Evolutionary conservation across 2,329 filamentous ascomycete species (phyloP), one percentile per base, ranked within the genome.

Genomic region (Neurospora sp.): DNA sequence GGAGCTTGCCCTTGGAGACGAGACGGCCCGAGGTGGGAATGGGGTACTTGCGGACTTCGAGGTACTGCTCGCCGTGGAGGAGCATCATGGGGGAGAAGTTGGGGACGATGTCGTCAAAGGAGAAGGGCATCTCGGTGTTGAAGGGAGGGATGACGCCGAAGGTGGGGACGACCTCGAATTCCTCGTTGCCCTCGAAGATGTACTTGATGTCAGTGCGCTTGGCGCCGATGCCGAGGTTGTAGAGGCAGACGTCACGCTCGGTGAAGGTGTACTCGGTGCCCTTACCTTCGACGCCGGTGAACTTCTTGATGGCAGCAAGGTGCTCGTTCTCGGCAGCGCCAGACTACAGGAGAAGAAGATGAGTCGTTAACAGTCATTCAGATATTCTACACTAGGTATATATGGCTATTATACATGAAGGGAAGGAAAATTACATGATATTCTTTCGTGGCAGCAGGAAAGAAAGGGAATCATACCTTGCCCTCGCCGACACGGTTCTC

Each of bases 41-140:
- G 52, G 96, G 96, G 84, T 90, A 96, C 81, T 95, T 93, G 79
- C 90, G 89, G 78, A 99, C 87, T 82, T 99, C 96, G 73, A 99
- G 92, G 83, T 94, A 99, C 82, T 99, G 96, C 85, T 99, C 96
- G 78, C 96, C 96, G 83, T 99, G 96, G 33, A 99, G 91, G 68
- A 99, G 89, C 93, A 97, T 97, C 93, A 97, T 97, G 72, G 94
- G 95, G 43, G 89, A 93, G 85, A 97, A 99, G 86, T 98, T 97
- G 80, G 94, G 93, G 38, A 98, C 91, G 72, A 99, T 87, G 70
- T 94, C 89, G 78, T 89, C 88, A 76, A 96, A 86, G 80, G 85
- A 89, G 84, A 91, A 98, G 38, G 95, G 93, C 72, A 89, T 84
- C 74, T 91, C 86, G 72, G 93, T 90, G 82, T 91, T 91, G 84